Conservation (phyloP, 176 grass and related monocot genomes). For the Eleusine indica region DNA sequence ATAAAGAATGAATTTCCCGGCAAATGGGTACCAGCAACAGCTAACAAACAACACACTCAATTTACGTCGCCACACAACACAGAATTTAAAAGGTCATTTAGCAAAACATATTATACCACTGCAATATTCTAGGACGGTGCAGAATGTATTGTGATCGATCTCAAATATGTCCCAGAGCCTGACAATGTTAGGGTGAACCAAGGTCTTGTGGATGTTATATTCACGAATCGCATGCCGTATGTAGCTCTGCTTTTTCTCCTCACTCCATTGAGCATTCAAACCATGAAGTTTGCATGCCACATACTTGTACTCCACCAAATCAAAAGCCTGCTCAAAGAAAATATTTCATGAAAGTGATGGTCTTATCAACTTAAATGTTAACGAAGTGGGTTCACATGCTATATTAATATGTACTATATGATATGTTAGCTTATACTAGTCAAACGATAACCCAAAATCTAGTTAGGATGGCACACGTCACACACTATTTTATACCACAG, state of each 20-base stretch:
- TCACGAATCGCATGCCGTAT: constrained; percentile 97
- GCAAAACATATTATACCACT: constrained; percentile 69
- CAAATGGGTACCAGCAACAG: background rate
- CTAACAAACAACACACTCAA: background rate
- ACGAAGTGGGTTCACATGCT: constrained; percentile 8
- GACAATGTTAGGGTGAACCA: constrained; percentile 97
- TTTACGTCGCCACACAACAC: constrained; percentile 27
- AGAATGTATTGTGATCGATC: constrained; percentile 99
- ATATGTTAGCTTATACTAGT: constrained; percentile 18
- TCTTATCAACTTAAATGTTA: constrained; percentile 30
- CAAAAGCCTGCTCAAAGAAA: constrained; percentile 80
- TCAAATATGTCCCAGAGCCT: constrained; percentile 99
- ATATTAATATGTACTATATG: constrained; percentile 7
- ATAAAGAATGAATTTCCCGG: background rate
- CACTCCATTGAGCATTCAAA: constrained; percentile 95
- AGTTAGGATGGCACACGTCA: background rate
- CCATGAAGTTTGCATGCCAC: constrained; percentile 99
- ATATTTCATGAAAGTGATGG: constrained; percentile 29
- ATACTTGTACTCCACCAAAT: constrained; percentile 95
- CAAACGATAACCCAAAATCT: constrained; percentile 30
- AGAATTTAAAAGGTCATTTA: constrained; percentile 8
- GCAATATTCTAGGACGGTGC: constrained; percentile 96
- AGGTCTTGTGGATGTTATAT: constrained; percentile 99
- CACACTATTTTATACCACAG: background rate
- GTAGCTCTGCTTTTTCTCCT: constrained; percentile 98